Evolutionary conservation across 2,329 filamentous ascomycete species (phyloP).

Genomic region (Leptographium wingfieldii): DNA sequence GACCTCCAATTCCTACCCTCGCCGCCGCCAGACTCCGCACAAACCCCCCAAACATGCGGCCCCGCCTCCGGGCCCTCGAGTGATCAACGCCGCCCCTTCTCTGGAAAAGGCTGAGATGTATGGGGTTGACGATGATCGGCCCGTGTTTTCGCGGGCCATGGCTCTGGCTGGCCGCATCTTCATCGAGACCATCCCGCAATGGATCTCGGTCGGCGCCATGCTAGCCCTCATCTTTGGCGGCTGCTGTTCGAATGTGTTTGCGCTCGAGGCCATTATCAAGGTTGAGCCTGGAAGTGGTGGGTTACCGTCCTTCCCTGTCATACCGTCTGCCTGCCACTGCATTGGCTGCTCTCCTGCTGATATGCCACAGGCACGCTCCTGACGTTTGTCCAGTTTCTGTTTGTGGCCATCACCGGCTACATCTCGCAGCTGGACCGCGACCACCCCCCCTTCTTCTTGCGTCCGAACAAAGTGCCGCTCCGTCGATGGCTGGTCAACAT

Average conservation of each 20-base stretch:
- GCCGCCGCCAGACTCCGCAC: slow-evolving; percentile 32
- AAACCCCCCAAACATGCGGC: slow-evolving; percentile 28
- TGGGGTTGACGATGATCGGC: slow-evolving; percentile 39
- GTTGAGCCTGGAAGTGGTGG: slow-evolving; percentile 74
- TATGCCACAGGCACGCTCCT: slow-evolving; percentile 55
- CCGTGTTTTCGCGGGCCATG: slow-evolving; percentile 36
- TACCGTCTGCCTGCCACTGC: neutral
- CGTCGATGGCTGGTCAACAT: slow-evolving; percentile 82
- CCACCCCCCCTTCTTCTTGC: slow-evolving; percentile 59
- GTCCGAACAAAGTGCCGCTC: slow-evolving; percentile 68
- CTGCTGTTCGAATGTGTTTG: slow-evolving; percentile 60
- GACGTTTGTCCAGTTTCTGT: slow-evolving; percentile 80
- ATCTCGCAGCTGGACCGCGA: slow-evolving; percentile 59
- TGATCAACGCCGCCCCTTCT: slow-evolving; percentile 40
- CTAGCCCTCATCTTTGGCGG: slow-evolving; percentile 85
- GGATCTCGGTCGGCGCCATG: slow-evolving; percentile 54
- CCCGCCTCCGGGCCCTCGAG: slow-evolving; percentile 29
- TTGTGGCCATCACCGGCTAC: slow-evolving; percentile 68
- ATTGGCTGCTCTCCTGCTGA: neutral
- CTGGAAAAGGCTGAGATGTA: slow-evolving; percentile 42
- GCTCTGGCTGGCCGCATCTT: slow-evolving; percentile 39
- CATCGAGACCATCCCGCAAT: slow-evolving; percentile 47
- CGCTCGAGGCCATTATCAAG: slow-evolving; percentile 90
- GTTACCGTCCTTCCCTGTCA: neutral
- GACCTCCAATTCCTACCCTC: slow-evolving; percentile 27